Base-by-base conservation (phyloP, 805 yeast species). In the Wilhelminamyces savonicus region DNA sequence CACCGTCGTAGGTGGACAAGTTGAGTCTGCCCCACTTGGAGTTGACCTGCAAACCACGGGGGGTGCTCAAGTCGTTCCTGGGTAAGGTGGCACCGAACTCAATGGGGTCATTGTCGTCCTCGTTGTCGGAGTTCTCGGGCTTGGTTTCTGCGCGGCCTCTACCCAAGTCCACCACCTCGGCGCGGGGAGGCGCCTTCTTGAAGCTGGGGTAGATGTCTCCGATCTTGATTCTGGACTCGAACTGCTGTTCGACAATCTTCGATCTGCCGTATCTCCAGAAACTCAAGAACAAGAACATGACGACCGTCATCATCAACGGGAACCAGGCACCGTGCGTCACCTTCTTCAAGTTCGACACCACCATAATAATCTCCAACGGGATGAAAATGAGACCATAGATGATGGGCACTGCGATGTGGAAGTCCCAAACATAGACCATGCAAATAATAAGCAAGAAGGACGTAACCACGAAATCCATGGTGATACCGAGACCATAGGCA, bases 321-420 rank as follows among this genome's bases (percentile, higher is more conserved):
- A 74, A 73, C 82, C 81, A 75, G 2, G 79, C 82, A 22, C 80
- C 82, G 36, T 69, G 71, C 0, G 69, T 65, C 3, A 75, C 64
- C 46, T 75, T 75, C 40, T 58, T 63, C 39, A 71, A 38, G 31
- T 71, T 74, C 4, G 78, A 63, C 30, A 63, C 50, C 12, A 74
- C 58, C 41, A 73, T 50, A 24, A 62, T 46, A 24, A 56, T 39
- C 40, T 75, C 81, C 21, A 75, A 51, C 0, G 76, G 62, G 6
- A 68, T 59, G 40, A 73, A 73, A 3, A 59, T 38, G 15, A 58
- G 26, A 19, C 61, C 46, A 39, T 59, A 67, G 4, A 51, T 24
- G 2, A 63, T 21, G 3, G 66, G 57, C 34, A 63, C 36, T 15
- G 62, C 31, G 32, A 63, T 41, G 36, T 60, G 50, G 27, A 46